Evolutionary conservation across 2,329 filamentous ascomycete species (phyloP), one percentile per base, ranked within the genome.

Genomic region (Zasmidium angulare): DNA sequence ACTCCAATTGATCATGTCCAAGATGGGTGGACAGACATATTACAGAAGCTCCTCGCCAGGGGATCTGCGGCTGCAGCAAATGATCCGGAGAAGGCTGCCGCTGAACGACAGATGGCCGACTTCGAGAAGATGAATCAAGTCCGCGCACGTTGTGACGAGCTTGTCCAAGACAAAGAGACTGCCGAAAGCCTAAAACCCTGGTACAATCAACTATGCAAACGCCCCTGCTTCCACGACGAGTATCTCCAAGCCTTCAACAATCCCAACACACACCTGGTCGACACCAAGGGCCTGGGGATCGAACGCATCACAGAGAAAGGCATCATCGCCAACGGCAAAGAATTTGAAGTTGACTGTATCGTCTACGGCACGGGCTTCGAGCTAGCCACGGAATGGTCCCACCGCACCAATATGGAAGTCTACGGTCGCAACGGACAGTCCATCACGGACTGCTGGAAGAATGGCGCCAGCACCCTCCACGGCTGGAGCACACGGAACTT

Each of bases 181-280:
- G 85, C 85, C 0, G 77, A 78, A 19, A 76, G 71, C 1, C 76
- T 87, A 3, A 84, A 84, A 66, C 75, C 84, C 0, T 86, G 82
- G 82, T 88, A 87, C 66, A 79, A 82, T 0, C 72, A 74, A 0
- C 86, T 82, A 78, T 88, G 86, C 75, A 88, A 89, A 69, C 80
- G 86, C 0, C 84, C 85, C 0, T 80, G 77, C 40, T 88, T 87
- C 71, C 83, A 84, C 71, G 83, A 88, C 65, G 77, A 80, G 3
- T 88, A 67, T 20, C 78, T 88, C 0, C 66, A 77, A 3, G 65
- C 80, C 0, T 89, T 88, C 77, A 89, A 89, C 72, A 70, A 68
- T 24, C 72, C 77, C 0, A 81, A 84, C 64, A 85, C 89, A 1
- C 77, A 78, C 9, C 78, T 89, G 0, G 75, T 89, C 23, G 83